Base-by-base conservation (phyloP, 1,284 basidiomycete genomes). In the Cutaneotrichosporon cutaneum region DNA sequence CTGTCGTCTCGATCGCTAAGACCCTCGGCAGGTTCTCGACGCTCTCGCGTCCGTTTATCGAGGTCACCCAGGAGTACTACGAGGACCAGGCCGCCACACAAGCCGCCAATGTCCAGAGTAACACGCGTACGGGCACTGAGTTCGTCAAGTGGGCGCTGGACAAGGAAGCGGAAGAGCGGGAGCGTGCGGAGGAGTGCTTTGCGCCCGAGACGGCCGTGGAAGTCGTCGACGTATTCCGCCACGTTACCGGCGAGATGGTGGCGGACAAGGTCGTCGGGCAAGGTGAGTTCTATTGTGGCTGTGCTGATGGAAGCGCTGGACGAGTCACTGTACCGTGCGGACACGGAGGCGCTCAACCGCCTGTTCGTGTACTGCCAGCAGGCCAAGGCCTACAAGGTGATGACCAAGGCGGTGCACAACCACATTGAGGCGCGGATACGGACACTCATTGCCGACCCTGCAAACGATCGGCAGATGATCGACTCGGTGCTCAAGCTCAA, bases 401-500 rank as follows among this genome's bases (percentile, higher is more conserved):
- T 94, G 1, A 82, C 84, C 61, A 79, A 78, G n/a, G 85, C 87
- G 2, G 88, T 92, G 77, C 85, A 86, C 66, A 76, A 73, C 3
- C 83, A 87, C 67, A 81, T 82, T 62, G 76, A 78, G 63, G 76
- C 77, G 21, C 58, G 73, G 67, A 62, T 62, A 26, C 44, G 59
- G 21, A 48, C 57, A 11, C 45, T 80, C 65, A 76, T 79, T 53
- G 70, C 70, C 71, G 80, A 62, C 80, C 82, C 56, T 85, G 92
- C 67, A 86, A 92, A 59, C 81, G 78, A 80, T 58, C 57, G 73
- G 13, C 67, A 86, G 35, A 94, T 95, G 90, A 88, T 95, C 8
- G 83, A 86, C 22, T 83, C 84, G 14, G 84, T 94, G 0, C 82
- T 94, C 32, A 81, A 84, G 2, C 85, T 92, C 80, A 92, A 90